Evolutionary conservation across 2,329 filamentous ascomycete species (phyloP).

Genomic region (Fusarium sp.): DNA sequence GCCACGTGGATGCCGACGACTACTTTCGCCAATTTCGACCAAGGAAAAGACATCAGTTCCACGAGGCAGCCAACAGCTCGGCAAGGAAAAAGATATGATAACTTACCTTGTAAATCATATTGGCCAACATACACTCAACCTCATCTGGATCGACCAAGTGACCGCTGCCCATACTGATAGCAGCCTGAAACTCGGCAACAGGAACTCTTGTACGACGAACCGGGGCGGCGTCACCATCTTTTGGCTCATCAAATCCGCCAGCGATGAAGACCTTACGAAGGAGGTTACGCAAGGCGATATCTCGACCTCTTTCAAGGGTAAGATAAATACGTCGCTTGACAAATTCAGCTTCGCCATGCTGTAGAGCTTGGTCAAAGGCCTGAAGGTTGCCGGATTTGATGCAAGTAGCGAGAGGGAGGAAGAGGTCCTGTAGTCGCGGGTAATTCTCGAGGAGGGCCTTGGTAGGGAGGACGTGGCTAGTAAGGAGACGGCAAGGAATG

Average conservation of each 20-base stretch:
- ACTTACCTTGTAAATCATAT: constrained; percentile 96
- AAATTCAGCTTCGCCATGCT: constrained; percentile 88
- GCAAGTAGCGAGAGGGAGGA: constrained; percentile 79
- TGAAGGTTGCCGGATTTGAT: constrained; percentile 86
- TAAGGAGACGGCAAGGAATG: constrained; percentile 92
- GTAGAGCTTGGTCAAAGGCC: constrained; percentile 85
- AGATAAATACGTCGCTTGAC: constrained; percentile 94
- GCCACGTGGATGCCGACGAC: constrained; percentile 27
- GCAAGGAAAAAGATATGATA: constrained; percentile 8
- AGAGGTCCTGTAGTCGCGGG: constrained; percentile 80
- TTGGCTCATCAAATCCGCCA: constrained; percentile 82
- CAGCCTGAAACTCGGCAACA: constrained; percentile 85
- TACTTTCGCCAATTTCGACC: constrained; percentile 1
- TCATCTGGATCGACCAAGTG: constrained; percentile 85
- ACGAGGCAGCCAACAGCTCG: constrained; percentile 21
- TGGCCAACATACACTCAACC: constrained; percentile 93
- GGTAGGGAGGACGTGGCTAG: constrained; percentile 85
- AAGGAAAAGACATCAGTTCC: neutral
- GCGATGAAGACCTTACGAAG: constrained; percentile 90
- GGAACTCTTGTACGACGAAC: constrained; percentile 82
- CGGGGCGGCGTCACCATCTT: constrained; percentile 72
- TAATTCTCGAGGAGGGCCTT: constrained; percentile 77
- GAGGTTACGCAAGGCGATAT: constrained; percentile 91
- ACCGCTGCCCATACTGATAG: constrained; percentile 78
- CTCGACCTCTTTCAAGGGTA: constrained; percentile 89